Base-by-base conservation (phyloP, 352 stramenopile genomes). In the Phytopythium cucurbitacearum region DNA sequence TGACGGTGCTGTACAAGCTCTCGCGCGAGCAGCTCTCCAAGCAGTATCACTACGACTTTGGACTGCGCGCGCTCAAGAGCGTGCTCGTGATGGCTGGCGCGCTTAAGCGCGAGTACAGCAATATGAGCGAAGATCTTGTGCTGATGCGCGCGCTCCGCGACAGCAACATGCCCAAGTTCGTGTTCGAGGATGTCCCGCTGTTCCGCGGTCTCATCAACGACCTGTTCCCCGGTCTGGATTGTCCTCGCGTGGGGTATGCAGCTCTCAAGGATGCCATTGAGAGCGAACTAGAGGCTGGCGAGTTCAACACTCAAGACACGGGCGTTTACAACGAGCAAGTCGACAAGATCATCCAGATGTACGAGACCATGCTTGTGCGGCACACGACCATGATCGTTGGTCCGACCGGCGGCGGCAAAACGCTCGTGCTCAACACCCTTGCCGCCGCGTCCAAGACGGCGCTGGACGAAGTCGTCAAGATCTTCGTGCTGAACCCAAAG, bases 301-400 rank as follows among this genome's bases (percentile, higher is more conserved):
- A 93, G 41, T 98, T 92, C 53, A 87, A 78, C 41, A 96, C 69
- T 12, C 77, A 57, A 5, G 82, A 97, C 39, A 42, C 73, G 0
- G 48, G 62, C 1, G 86, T 91, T 4, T 91, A 91, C 65, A 80
- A 86, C 28, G 83, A 96, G 10, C 89, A 97, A 60, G 89, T 98
- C n/a, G 94, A 98, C 64, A 98, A 98, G 66, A 93, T 96, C 49
- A 97, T 98, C 36, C 94, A 98, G 51, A 97, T 98, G 89, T 98
- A 98, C 65, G 93, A 98, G 69, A 98, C 90, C 0, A 96, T 98
- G 89, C 73, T 98, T 4, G 91, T 98, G 35, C 83, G 95, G 2
- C 94, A 98, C 71, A 98, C 92, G 7, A 97, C 88, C 0, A 98
- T 98, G 94, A 98, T 98, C 43, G 94, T 98, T 0, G 95, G 95